Evolutionary conservation across 345 rosid species (phyloP).

Genomic region (Hypericum androsaemum): DNA sequence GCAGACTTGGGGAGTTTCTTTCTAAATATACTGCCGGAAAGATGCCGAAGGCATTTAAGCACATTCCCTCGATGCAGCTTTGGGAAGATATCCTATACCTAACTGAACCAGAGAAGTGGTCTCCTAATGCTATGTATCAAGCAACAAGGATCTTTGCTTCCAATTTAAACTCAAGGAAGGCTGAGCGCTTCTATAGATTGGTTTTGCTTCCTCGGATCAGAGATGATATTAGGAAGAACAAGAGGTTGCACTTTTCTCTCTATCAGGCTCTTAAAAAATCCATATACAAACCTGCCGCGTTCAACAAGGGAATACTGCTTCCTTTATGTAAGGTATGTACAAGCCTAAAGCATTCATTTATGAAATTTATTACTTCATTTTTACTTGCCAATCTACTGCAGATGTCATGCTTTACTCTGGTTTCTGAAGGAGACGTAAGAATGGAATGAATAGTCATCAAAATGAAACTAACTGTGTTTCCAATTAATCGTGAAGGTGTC

Average conservation of each 20-base stretch:
- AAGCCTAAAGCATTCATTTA: background rate
- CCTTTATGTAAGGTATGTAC: conserved; percentile 71
- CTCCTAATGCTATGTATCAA: conserved; percentile 85
- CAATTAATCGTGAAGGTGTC: no score
- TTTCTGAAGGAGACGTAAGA: no score
- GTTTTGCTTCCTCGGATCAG: conserved; percentile 90
- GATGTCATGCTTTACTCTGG: no score
- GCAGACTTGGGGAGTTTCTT: conserved; percentile 71
- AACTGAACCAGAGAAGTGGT: conserved; percentile 93
- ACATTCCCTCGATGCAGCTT: conserved; percentile 52
- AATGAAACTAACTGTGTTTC: no score
- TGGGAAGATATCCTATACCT: conserved; percentile 88
- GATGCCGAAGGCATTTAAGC: conserved; percentile 79
- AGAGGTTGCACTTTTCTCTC: conserved; percentile 70
- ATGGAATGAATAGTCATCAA: no score
- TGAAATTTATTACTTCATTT: background rate
- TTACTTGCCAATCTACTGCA: background rate
- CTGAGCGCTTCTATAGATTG: conserved; percentile 58
- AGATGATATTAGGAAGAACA: conserved; percentile 76
- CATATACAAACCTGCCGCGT: conserved; percentile 81
- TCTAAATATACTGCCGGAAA: conserved; percentile 76
- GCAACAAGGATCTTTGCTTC: conserved; percentile 84
- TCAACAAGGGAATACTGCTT: conserved; percentile 81
- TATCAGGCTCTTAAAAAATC: conserved; percentile 77
- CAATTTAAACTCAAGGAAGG: conserved; percentile 57